Base-by-base conservation (phyloP, 306 rosid genomes). In the Casuarina equisetifolia region DNA sequence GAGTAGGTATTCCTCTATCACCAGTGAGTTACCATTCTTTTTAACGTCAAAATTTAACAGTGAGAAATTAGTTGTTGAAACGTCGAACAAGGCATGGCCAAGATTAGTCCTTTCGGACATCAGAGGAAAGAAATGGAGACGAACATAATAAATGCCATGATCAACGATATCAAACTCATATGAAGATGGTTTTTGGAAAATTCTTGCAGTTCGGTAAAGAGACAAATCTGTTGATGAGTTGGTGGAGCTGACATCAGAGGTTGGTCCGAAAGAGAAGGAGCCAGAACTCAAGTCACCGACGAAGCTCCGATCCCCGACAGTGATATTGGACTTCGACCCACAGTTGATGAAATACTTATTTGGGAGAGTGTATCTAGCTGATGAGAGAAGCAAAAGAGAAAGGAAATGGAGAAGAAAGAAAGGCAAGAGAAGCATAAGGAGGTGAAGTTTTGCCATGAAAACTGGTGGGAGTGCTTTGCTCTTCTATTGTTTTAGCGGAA, bases 71-170 rank as follows among this genome's bases (percentile, higher is more conserved):
- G 78, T 59, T 46, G 78, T 79, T 0, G 79, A 69, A 72, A 88
- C 91, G 39, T 80, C 73, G 82, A 88, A 90, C 13, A 44, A 63
- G 7, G 89, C 89, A 0, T 54, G 6, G 8, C 84, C 53, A 6
- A 86, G 82, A 36, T 73, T 57, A 63, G n/a, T 6, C 1, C 1
- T 3, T 6, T 69, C 2, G 1, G 85, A 75, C 42, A 80, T 13
- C 78, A 86, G 86, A 8, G 89, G 72, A 2, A 54, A 80, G 83
- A 90, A 90, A 67, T 90, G 91, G 20, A 88, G 87, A 54, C 91
- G 91, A 45, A 88, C 66, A 57, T 85, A 3, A 76, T 84, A 80
- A 59, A 80, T 78, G 19, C 76, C 80, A 11, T 0, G 6, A 5
- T 72, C 1, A 0, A 9, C 4, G 42, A 78, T 62, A 0, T 0